These are phyloP conservation scores for Pseudoturritis turrita DNA, from an alignment of 345 rosid species.

Conservation along the genomic window DNA sequence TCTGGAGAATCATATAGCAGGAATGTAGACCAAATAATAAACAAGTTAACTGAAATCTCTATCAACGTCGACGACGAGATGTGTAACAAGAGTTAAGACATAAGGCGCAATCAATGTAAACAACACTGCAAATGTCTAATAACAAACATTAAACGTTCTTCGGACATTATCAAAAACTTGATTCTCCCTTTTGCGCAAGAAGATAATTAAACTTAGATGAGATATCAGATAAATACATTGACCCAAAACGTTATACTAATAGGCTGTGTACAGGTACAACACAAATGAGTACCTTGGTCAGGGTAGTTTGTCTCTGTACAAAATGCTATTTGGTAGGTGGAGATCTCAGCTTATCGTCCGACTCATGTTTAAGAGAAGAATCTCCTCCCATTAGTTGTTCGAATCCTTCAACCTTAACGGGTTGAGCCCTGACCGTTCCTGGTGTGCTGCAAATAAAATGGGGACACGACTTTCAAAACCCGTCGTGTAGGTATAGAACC, in stretches of 20 bases:
- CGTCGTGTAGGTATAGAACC: not conserved
- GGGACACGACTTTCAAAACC: conserved; percentile 10
- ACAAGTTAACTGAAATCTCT: not conserved
- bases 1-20: not conserved
- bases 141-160: not conserved
- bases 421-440: conserved; percentile 72
- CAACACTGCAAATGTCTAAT: not conserved
- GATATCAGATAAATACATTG: conserved; percentile 14
- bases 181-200: not conserved
- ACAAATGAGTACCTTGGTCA: not conserved
- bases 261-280: conserved; percentile 8
- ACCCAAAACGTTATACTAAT: not conserved
- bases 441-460: conserved; percentile 45
- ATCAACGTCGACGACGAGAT: not conserved
- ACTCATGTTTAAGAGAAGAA: conserved; percentile 63
- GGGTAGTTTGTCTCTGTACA: not conserved
- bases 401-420: conserved; percentile 90
- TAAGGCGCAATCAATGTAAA: not conserved
- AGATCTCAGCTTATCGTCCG: conserved; percentile 69
- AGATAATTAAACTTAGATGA: not conserved
- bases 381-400: conserved; percentile 95
- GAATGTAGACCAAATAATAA: not conserved
- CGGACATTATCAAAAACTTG: not conserved
- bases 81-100: not conserved
- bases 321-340: conserved; percentile 54